Conservation (phyloP, 331 rosid species). For the Dryas integrifolia region DNA sequence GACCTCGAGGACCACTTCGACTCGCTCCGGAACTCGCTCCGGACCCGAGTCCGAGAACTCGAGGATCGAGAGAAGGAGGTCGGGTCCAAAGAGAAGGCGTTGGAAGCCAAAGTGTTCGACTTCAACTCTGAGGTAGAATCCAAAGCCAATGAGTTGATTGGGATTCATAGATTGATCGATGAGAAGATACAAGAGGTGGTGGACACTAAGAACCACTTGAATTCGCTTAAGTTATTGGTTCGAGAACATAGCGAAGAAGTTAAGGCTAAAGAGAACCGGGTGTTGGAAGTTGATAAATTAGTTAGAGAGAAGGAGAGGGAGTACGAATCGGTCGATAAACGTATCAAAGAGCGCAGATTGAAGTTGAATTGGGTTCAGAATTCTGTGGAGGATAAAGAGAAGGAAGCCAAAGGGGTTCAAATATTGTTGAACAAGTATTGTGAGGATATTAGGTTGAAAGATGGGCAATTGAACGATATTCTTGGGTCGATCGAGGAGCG, state of each 20-base stretch:
- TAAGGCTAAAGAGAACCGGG: constrained; percentile 27
- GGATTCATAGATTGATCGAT: constrained; percentile 17
- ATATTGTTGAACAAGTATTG: constrained; percentile 7
- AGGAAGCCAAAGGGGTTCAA: constrained; percentile 16
- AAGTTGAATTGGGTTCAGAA: constrained; percentile 22
- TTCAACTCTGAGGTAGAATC: constrained; percentile 14
- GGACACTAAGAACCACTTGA: constrained; percentile 3
- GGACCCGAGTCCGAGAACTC: constrained; percentile 15
- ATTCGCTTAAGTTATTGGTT: constrained; percentile 19
- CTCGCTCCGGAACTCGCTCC: constrained; percentile 21
- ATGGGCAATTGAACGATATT: constrained; percentile 13
- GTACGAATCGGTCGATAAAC: neutral
- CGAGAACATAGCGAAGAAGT: constrained; percentile 36
- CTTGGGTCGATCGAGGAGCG: constrained; percentile 15
- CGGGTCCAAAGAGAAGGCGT: constrained; percentile 24
- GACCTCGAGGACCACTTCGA: constrained; percentile 50
- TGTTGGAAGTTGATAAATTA: constrained; percentile 14
- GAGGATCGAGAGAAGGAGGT: constrained; percentile 25
- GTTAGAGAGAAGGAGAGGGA: constrained; percentile 26
- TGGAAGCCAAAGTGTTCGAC: neutral
- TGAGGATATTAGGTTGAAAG: constrained; percentile 27
- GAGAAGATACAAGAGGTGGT: constrained; percentile 7
- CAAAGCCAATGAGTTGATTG: constrained; percentile 13
- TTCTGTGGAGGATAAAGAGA: constrained; percentile 24
- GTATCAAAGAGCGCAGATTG: neutral